Base-by-base conservation (phyloP, 768 basidiomycete genomes). In the Amanita brunnescens region DNA sequence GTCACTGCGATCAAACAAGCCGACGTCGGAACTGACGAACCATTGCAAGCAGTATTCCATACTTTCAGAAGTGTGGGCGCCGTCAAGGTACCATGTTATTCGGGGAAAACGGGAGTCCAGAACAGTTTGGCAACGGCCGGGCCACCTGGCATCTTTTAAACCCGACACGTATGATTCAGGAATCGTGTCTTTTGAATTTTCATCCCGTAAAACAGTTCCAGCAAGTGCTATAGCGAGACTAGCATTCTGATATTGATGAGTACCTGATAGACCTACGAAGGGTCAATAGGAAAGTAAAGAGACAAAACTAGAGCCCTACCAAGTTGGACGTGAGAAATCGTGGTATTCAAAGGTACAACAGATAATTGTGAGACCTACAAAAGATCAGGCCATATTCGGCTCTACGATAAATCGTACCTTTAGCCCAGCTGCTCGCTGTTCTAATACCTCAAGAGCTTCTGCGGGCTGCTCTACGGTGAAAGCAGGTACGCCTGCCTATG, bases 21-120 rank as follows among this genome's bases (percentile, higher is more conserved):
- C 79, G 35, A 79, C 70, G 1, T 70, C 72, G 8, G 83, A 81
- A 45, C 69, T 75, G 41, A 80, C 83, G 62, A 88, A 96, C 96
- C 96, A 99, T 53, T 90, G 72, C 12, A 88, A 77, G 58, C 94
- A 95, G 54, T 81, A 91, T 39, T 78, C 75, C 24, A 99, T 72
- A 60, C 92, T 96, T 62, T 98, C 96, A 10, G 78, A 67, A 0
- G 96, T 99, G 64, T 99, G 96, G 9, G 96, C 94, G 0, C 96
- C 96, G 62, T 98, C 96, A 10, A 99, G 70, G 65, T 83, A 91
- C 96, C 96, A 98, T 2, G 79, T 86, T 6, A 78, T 73, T 13
- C 65, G 60, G 1, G 66, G 45, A 34, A 77, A 62, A 13, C 57
- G 61, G 1, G 83, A 82, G 60, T 94, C 92, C 8, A 51, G 43